Conservation (phyloP, 768 basidiomycete genomes). For the Cytidiella melzeri region DNA sequence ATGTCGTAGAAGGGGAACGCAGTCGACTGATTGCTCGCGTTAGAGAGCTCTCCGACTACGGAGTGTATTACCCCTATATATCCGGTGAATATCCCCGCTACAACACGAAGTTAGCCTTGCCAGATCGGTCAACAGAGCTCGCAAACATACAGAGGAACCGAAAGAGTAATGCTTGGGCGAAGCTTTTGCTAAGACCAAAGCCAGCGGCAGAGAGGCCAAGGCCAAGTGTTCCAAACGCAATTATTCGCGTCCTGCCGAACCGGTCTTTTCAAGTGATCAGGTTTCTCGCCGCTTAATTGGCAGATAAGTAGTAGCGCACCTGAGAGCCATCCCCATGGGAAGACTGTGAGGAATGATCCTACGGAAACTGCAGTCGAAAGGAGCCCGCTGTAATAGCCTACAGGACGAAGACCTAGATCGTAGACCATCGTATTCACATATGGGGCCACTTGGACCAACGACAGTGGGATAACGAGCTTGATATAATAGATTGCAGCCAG, state of each 20-base stretch:
- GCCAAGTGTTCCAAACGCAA: conserved; percentile 45
- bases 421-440: conserved; percentile 63
- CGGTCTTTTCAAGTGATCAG: conserved; percentile 33
- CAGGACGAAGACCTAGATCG: conserved; percentile 41
- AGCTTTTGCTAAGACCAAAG: conserved; percentile 53
- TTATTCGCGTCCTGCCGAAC: conserved; percentile 57
- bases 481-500: conserved; percentile 49
- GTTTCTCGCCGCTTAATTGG: not conserved
- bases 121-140: not conserved
- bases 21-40: conserved; percentile 51
- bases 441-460: conserved; percentile 53
- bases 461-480: conserved; percentile 53
- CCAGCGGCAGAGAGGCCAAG: conserved; percentile 42
- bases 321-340: conserved; percentile 56
- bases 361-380: conserved; percentile 14
- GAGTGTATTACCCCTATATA: conserved; percentile 36
- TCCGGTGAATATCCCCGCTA: conserved; percentile 21
- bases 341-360: conserved; percentile 36
- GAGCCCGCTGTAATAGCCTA: conserved; percentile 66
- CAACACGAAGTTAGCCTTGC: not conserved
- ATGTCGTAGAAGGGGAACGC: conserved; percentile 58
- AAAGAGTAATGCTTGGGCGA: conserved; percentile 38
- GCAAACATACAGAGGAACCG: conserved; percentile 34
- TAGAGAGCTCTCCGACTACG: conserved; percentile 41
- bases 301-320: conserved; percentile 7